Conservation (phyloP, 2,329 filamentous ascomycete species). For the Ceratocystis lukuohia region DNA sequence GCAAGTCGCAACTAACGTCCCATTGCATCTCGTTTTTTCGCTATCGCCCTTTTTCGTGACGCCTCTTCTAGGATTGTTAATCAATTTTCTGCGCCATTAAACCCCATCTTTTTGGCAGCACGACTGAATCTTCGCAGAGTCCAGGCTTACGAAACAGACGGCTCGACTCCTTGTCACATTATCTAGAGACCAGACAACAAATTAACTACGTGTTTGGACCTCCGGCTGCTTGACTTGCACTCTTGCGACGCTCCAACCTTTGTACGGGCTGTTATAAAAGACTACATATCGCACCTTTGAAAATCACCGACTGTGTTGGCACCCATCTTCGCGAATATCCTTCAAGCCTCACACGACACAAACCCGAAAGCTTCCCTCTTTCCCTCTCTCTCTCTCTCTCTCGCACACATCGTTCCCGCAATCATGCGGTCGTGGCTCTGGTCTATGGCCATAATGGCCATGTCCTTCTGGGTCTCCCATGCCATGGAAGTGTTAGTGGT, state of each 20-base stretch:
- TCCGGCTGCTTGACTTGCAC: background rate
- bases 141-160: background rate
- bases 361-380: no score
- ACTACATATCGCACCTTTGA: no score
- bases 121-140: background rate
- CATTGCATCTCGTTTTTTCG: background rate
- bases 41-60: background rate
- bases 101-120: background rate
- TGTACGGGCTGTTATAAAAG: no score
- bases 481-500: slow-evolving; percentile 44
- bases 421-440: slow-evolving; percentile 19
- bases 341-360: no score
- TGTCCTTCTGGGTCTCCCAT: slow-evolving; percentile 40
- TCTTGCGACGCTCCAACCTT: background rate
- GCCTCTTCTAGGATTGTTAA: no score
- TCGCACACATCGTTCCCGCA: background rate
- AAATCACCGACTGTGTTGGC: no score
- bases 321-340: no score
- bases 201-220: background rate
- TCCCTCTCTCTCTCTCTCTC: no score
- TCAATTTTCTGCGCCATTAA: background rate
- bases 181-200: background rate
- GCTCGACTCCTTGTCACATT: background rate
- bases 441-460: slow-evolving; percentile 29
- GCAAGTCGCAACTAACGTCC: background rate